Percentiles rank a stretch among this genome's conserved stretches.
Evolutionary conservation across 352 stramenopile genomes (phyloP).

Genomic region (Pythium rishiriense): DNA sequence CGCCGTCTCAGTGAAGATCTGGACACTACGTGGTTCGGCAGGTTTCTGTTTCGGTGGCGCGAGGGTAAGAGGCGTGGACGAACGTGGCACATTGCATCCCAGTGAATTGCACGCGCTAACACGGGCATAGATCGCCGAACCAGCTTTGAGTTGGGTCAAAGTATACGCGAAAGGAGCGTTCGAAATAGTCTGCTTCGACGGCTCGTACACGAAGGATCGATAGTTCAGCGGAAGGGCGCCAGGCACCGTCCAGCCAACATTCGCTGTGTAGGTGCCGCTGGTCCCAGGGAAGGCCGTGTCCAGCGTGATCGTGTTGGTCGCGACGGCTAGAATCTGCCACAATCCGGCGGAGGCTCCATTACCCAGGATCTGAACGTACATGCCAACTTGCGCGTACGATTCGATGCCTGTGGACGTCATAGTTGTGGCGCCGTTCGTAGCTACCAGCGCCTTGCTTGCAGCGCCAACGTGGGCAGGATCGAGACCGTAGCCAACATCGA

Average conservation of each 20-base stretch:
- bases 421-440: constrained; percentile 30
- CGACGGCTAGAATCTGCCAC: constrained; percentile 48
- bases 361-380: constrained; percentile 54
- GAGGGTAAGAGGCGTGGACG: constrained; percentile 68
- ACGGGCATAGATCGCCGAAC: constrained; percentile 81
- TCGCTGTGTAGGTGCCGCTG: constrained; percentile 37
- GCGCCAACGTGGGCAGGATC: constrained; percentile 51
- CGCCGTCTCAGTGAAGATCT: constrained; percentile 66
- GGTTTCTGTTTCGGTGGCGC: constrained; percentile 87
- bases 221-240: constrained; percentile 56
- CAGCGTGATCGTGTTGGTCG: constrained; percentile 56
- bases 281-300: constrained; percentile 41
- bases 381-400: constrained; percentile 39
- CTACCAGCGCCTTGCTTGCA: constrained; percentile 32
- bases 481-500: constrained; percentile 44
- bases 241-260: constrained; percentile 67
- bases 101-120: constrained; percentile 90
- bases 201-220: constrained; percentile 41
- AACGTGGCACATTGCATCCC: constrained; percentile 84
- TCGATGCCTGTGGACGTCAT: constrained; percentile 45
- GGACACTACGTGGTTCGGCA: constrained; percentile 74
- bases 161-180: constrained; percentile 42
- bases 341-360: constrained; percentile 36
- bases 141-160: constrained; percentile 67
- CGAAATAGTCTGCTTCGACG: constrained; percentile 1